Percentiles rank a stretch among this genome's conserved stretches.
Conservation (phyloP, 371 early-diverging fungal species). For the Mucor velutinosus region DNA sequence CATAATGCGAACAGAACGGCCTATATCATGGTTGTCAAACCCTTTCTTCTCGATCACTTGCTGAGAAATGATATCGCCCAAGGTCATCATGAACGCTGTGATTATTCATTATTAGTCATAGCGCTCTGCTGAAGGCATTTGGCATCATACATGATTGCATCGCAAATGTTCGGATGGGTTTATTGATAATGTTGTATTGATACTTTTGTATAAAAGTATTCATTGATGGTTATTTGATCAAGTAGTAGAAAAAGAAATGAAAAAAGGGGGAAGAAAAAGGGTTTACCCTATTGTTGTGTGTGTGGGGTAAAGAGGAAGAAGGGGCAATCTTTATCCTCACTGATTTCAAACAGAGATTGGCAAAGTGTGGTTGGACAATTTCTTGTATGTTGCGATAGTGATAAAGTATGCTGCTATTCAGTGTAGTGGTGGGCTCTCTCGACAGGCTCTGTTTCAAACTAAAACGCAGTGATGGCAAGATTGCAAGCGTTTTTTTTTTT, state of each 20-base stretch:
- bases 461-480: no score
- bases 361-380: background rate
- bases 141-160: slow-evolving; percentile 19
- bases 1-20: slow-evolving; percentile 26
- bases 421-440: no score
- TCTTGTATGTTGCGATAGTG: no score
- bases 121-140: no score
- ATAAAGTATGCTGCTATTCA: no score
- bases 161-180: slow-evolving; percentile 19
- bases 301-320: background rate
- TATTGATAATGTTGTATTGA: slow-evolving; percentile 13
- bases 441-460: no score
- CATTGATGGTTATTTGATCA: slow-evolving; percentile 3
- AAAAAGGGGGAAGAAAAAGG: background rate
- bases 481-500: no score
- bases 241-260: background rate
- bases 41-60: slow-evolving; percentile 32
- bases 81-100: slow-evolving; percentile 26
- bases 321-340: background rate
- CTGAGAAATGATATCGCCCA: slow-evolving; percentile 35
- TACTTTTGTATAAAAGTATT: slow-evolving; percentile 17
- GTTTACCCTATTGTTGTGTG: background rate
- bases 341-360: background rate
- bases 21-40: slow-evolving; percentile 25
- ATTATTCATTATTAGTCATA: background rate